Evolutionary conservation across 2,329 filamentous ascomycete genomes (phyloP).

Genomic region (Pezicula neosporulosa): DNA sequence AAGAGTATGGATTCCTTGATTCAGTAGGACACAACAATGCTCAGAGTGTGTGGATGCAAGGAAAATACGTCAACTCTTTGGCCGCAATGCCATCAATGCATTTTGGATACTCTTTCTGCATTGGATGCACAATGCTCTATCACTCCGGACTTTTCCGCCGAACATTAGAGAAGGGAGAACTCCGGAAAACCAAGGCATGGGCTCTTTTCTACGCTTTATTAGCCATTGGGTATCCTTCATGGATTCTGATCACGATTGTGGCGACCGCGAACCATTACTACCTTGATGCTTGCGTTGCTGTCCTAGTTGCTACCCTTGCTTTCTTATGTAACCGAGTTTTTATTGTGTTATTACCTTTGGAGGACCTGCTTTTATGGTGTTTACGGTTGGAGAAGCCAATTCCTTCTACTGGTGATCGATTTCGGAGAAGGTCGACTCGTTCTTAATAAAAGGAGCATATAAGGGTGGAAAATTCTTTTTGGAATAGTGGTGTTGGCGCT

Average conservation of each 20-base stretch:
- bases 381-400: conserved; percentile 46
- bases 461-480: neutral
- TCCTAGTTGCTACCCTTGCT: conserved; percentile 40
- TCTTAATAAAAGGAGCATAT: neutral
- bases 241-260: conserved; percentile 46
- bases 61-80: conserved; percentile 46
- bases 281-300: conserved; percentile 45
- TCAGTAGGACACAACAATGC: conserved; percentile 45
- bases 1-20: conserved; percentile 46
- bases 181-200: conserved; percentile 38
- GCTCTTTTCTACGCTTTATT: conserved; percentile 38
- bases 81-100: conserved; percentile 51
- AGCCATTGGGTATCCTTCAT: conserved; percentile 40
- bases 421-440: conserved; percentile 6
- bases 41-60: conserved; percentile 46
- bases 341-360: conserved; percentile 44
- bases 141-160: conserved; percentile 43
- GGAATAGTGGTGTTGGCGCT: neutral
- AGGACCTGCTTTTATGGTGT: conserved; percentile 43
- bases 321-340: conserved; percentile 46
- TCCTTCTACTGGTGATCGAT: conserved; percentile 41
- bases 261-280: conserved; percentile 54
- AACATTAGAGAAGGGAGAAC: conserved; percentile 35
- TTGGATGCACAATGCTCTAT: conserved; percentile 48
- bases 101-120: conserved; percentile 51